These are phyloP conservation scores for Elsinoe perseae DNA, from an alignment of 2,329 filamentous ascomycete species.

Conservation along the genomic window DNA sequence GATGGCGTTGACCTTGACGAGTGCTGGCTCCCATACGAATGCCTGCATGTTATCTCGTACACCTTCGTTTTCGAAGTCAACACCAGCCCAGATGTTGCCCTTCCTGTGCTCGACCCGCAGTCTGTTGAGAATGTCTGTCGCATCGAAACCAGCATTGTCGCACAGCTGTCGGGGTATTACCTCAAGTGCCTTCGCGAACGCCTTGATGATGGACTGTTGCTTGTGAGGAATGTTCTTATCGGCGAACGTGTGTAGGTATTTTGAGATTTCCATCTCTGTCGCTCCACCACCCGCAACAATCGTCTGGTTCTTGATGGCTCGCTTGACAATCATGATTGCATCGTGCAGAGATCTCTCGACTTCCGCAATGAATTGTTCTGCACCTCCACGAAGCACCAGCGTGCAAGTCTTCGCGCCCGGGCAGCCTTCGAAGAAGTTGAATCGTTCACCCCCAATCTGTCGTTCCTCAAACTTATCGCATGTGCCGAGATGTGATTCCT, in stretches of 20 bases:
- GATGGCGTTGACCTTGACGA: conserved; percentile 95
- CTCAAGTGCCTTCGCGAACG: conserved; percentile 93
- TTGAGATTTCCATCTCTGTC: conserved; percentile 91
- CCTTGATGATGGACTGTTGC: conserved; percentile 96
- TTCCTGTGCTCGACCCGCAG: conserved; percentile 93
- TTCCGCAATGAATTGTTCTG: conserved; percentile 98
- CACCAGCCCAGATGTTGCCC: conserved; percentile 87
- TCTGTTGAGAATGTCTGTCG: conserved; percentile 94
- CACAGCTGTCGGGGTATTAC: conserved; percentile 94
- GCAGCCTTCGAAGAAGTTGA: conserved; percentile 98
- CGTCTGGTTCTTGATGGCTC: conserved; percentile 85
- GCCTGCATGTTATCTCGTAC: conserved; percentile 88
- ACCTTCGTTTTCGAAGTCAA: conserved; percentile 89
- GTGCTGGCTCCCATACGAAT: conserved; percentile 94
- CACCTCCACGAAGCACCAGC: conserved; percentile 84
- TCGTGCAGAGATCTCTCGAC: conserved; percentile 97
- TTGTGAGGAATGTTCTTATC: conserved; percentile 90
- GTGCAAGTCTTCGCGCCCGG: conserved; percentile 95
- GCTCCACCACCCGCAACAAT: conserved; percentile 95
- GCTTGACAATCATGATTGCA: conserved; percentile 99
- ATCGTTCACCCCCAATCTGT: conserved; percentile 93
- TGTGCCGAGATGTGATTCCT: conserved; percentile 76
- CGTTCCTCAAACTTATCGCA: conserved; percentile 90
- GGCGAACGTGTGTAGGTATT: conserved; percentile 85
- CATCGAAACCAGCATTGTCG: conserved; percentile 97